Evolutionary conservation across 129 eudicot genomes (phyloP), one percentile per base, ranked within the genome.

Genomic region (Solidago caesia): DNA sequence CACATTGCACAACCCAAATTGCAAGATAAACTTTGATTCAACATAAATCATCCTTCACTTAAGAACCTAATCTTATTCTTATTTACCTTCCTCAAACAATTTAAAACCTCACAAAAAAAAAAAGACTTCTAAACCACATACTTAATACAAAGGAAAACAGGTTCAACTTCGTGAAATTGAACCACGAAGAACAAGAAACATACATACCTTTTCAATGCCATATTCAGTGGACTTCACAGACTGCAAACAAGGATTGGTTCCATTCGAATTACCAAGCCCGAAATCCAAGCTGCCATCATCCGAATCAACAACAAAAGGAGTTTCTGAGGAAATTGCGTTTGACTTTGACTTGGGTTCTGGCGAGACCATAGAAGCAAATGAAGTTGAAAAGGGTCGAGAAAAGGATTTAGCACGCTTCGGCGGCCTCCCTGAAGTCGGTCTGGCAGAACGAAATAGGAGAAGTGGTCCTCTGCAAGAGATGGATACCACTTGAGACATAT

Each of bases 141-240:
- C 5, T 43, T 42, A n/a, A 52, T 13, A 33, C 12, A 3, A 33
- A 14, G 8, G 16, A 8, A 42, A 56, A 25, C 11, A 14, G 6
- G 15, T 12, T 7, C 44, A 46, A 3, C 15, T 48, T 9, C 13
- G 13, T 48, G 53, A 33, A 48, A 48, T 8, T 27, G 5, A 10
- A 44, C 63, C 16, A 44, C 33, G 53, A 67, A 7, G 60, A 72
- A 53, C 6, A 10, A 44, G 9, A 59, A 52, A 3, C 29, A 8
- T 59, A 16, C 39, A 10, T 79, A 89, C 98, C 89, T 83, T 84
- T 82, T 93, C 98, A 62, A 93, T 88, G 66, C 77, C 63, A 6
- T 92, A 81, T 57, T 93, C 98, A 4, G 96, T 80, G 58, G 87
- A 83, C 41, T 79, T 84, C 7, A 76, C 76, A 64, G 84, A 82